phyloP scores from a whole-genome alignment of 441 rosid genomes.

The Biscutella laevigata region DNA sequence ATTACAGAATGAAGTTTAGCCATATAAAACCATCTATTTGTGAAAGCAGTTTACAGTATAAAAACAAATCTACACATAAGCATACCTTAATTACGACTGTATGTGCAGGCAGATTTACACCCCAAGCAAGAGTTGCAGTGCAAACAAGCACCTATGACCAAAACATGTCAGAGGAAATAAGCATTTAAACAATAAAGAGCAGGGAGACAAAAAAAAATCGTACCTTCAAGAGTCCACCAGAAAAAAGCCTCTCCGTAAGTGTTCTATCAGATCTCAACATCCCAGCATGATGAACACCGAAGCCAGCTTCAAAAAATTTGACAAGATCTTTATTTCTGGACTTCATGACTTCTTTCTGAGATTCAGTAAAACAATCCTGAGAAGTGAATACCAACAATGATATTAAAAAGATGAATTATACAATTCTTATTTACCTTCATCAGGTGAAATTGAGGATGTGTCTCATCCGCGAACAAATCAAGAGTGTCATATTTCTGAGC shows the following conservation, averaged over 20 bases:
- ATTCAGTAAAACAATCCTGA: slow-evolving; percentile 21
- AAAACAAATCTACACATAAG: not conserved
- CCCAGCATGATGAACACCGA: slow-evolving; percentile 97
- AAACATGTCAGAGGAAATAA: slow-evolving; percentile 15
- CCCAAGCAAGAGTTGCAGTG: slow-evolving; percentile 99
- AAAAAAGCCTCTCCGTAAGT: slow-evolving; percentile 88
- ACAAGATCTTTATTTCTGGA: slow-evolving; percentile 95
- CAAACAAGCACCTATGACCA: slow-evolving; percentile 80
- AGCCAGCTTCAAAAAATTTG: slow-evolving; percentile 65
- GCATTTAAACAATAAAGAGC: slow-evolving; percentile 8
- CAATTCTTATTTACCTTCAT: slow-evolving; percentile 45
- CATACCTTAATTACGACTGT: slow-evolving; percentile 96
- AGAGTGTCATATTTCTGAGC: slow-evolving; percentile 56
- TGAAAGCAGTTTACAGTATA: slow-evolving; percentile 7
- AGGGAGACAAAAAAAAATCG: slow-evolving; percentile 22
- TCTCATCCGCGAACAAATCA: slow-evolving; percentile 56
- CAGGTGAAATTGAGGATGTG: slow-evolving; percentile 62
- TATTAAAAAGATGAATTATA: not conserved
- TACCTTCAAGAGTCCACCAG: slow-evolving; percentile 90
- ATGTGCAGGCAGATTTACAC: slow-evolving; percentile 97
- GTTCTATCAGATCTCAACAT: slow-evolving; percentile 94
- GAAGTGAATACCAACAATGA: not conserved
- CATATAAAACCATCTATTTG: not conserved
- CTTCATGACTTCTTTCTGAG: slow-evolving; percentile 81
- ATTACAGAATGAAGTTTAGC: slow-evolving; percentile 9